A percentile compares a stretch with the other conserved stretches of the same genome.
Conservation (phyloP, 208 protist species). For the Porcisia hertigi region DNA sequence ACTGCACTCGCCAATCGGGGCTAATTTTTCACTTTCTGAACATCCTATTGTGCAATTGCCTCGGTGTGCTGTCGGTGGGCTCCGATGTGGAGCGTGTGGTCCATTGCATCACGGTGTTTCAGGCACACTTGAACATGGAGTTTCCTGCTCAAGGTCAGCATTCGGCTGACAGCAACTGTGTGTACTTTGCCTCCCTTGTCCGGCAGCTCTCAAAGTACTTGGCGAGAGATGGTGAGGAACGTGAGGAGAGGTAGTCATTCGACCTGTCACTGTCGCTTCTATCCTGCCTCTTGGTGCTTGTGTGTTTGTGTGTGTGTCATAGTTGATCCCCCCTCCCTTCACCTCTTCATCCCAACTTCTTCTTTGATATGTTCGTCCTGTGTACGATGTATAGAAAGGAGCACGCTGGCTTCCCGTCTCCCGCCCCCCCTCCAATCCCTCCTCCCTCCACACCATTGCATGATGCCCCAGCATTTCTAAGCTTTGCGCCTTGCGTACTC, state of each 20-base stretch:
- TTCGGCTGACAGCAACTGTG: constrained; percentile 85
- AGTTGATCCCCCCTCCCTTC: neutral
- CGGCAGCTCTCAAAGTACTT: constrained; percentile 57
- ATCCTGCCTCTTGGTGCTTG: neutral
- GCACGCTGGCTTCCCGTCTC: too few species aligned
- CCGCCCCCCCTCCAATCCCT: too few species aligned
- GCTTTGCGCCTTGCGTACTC: too few species aligned
- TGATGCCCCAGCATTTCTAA: too few species aligned
- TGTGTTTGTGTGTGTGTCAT: neutral
- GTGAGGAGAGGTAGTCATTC: neutral
- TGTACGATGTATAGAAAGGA: too few species aligned
- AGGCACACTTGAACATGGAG: constrained; percentile 79
- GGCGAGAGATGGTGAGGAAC: neutral
- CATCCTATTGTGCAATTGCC: constrained; percentile 73
- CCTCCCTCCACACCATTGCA: too few species aligned
- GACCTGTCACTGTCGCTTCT: neutral
- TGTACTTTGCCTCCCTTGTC: constrained; percentile 80
- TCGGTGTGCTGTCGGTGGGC: constrained; percentile 82
- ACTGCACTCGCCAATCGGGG: constrained; percentile 48
- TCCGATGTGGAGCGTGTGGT: constrained; percentile 37
- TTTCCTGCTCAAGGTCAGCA: constrained; percentile 88
- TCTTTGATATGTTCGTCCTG: too few species aligned
- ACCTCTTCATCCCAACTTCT: too few species aligned
- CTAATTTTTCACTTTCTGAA: constrained; percentile 89
- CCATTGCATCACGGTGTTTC: constrained; percentile 69